Conservation (phyloP, 352 stramenopile genomes). For the Globisporangium parvum region DNA sequence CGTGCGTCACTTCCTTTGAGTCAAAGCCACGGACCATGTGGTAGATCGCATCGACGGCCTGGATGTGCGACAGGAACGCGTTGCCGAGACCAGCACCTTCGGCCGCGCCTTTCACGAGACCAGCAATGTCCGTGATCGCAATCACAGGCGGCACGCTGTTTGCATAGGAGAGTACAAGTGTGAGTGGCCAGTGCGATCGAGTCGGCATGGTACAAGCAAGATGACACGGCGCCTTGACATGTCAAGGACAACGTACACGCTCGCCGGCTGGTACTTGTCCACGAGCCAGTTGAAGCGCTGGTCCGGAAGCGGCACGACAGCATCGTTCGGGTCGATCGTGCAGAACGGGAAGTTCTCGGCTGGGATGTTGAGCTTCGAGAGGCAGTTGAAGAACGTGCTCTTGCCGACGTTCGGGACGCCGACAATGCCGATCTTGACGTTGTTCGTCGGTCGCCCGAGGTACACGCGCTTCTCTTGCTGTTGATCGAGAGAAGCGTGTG, state of each 20-base stretch:
- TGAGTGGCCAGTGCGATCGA: background rate
- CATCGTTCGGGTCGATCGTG: constrained; percentile 99
- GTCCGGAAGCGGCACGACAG: constrained; percentile 94
- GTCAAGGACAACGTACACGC: too few relatives aligned
- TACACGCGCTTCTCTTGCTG: constrained; percentile 55
- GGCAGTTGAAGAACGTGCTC: constrained; percentile 99
- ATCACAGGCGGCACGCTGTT: constrained; percentile 92
- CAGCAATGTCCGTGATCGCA: constrained; percentile 99
- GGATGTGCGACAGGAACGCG: constrained; percentile 99
- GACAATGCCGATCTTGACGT: constrained; percentile 98
- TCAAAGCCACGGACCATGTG: constrained; percentile 98
- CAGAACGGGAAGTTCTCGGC: constrained; percentile 95
- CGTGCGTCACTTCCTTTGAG: constrained; percentile 97
- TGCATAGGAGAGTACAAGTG: background rate
- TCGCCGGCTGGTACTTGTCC: constrained; percentile 93
- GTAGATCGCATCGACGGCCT: constrained; percentile 97
- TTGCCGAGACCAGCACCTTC: constrained; percentile 99
- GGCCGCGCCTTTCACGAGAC: constrained; percentile 95
- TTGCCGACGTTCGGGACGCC: constrained; percentile 99
- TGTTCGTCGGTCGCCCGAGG: constrained; percentile 84
- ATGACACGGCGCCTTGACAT: too few relatives aligned
- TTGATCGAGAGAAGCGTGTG: background rate
- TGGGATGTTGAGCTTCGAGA: constrained; percentile 92
- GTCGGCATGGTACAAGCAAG: background rate
- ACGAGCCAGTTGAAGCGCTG: constrained; percentile 99